Conservation (phyloP, 805 yeast species). For the Millerozyma miso region DNA sequence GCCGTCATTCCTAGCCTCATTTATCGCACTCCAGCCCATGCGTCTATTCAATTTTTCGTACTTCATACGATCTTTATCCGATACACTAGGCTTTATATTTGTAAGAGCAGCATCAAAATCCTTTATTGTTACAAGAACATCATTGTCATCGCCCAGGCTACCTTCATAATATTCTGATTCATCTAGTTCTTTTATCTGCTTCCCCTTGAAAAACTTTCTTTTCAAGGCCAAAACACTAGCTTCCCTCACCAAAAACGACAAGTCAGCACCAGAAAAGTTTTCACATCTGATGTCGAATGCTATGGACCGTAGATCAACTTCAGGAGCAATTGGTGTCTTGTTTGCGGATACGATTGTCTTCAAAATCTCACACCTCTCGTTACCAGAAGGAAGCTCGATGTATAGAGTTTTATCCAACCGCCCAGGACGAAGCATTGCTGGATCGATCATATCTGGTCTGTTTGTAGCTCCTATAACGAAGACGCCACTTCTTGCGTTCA, state of each 20-base stretch:
- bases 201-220: conserved; percentile 56
- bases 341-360: conserved; percentile 67
- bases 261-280: conserved; percentile 94
- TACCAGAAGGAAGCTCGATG: conserved; percentile 79
- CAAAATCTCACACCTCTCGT: conserved; percentile 79
- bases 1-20: conserved; percentile 19
- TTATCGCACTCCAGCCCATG: conserved; percentile 63
- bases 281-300: conserved; percentile 78
- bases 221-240: conserved; percentile 89
- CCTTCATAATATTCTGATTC: conserved; percentile 29
- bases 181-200: conserved; percentile 36
- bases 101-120: conserved; percentile 73
- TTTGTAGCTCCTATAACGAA: conserved; percentile 96
- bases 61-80: conserved; percentile 74
- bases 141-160: conserved; percentile 19
- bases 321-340: conserved; percentile 65
- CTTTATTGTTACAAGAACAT: conserved; percentile 51
- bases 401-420: conserved; percentile 89
- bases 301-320: conserved; percentile 57
- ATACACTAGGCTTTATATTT: conserved; percentile 84
- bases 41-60: conserved; percentile 71
- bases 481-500: conserved; percentile 87
- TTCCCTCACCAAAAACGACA: conserved; percentile 86
- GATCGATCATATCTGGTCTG: conserved; percentile 96
- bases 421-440: conserved; percentile 97